Percentiles rank a stretch among this genome's conserved stretches.
phyloP scores from a whole-genome alignment of 1,284 basidiomycete genomes.

The Boletus mariae region DNA sequence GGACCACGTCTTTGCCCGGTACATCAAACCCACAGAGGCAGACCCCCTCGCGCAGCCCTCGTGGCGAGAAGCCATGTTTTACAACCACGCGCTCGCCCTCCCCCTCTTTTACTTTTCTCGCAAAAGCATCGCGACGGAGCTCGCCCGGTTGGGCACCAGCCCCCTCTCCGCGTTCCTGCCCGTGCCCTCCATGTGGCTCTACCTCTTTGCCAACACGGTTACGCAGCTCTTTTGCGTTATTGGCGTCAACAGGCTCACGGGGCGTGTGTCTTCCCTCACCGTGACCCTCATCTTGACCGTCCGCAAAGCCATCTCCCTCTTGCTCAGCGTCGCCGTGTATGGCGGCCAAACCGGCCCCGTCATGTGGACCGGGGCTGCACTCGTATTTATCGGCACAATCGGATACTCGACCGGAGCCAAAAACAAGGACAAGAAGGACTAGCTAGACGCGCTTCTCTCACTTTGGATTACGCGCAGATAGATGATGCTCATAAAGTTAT shows the following conservation, averaged over 20 bases:
- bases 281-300: constrained; percentile 89
- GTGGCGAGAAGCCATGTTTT: constrained; percentile 94
- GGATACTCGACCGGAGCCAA: constrained; percentile 55
- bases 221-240: constrained; percentile 89
- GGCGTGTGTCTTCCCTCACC: constrained; percentile 72
- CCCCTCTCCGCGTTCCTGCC: constrained; percentile 33
- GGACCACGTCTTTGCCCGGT: constrained; percentile 73
- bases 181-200: constrained; percentile 46
- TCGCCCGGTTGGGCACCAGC: constrained; percentile 43
- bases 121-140: constrained; percentile 49
- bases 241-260: constrained; percentile 85
- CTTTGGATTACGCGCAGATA: not conserved
- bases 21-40: constrained; percentile 40
- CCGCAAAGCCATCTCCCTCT: constrained; percentile 82
- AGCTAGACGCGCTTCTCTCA: not conserved
- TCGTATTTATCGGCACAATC: constrained; percentile 73
- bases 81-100: constrained; percentile 72
- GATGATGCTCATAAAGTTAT: constrained; percentile 16
- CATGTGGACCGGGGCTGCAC: constrained; percentile 64
- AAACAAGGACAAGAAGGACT: constrained; percentile 27
- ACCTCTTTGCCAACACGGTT: constrained; percentile 73
- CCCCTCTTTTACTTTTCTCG: constrained; percentile 67
- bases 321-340: constrained; percentile 63
- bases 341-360: constrained; percentile 30
- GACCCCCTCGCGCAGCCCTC: constrained; percentile 31